phyloP scores from a whole-genome alignment of 192 early-diverging fungal genomes.

The Powellomyces hirtus region DNA sequence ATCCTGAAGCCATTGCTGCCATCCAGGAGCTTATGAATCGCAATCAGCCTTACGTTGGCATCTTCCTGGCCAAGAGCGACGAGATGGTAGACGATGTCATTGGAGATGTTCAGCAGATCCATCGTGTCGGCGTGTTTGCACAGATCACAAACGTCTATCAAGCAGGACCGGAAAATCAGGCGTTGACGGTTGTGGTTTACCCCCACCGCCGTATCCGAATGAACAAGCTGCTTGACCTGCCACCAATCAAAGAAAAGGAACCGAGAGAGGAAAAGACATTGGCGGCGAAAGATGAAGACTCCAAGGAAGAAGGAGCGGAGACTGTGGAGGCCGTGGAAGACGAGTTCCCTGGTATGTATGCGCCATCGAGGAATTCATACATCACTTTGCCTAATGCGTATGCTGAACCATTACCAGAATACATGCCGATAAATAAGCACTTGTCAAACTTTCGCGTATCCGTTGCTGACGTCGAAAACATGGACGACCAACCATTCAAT shows the following conservation, averaged over 20 bases:
- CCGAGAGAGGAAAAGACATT: background rate
- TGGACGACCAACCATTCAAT: conserved; percentile 80
- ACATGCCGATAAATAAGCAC: conserved; percentile 41
- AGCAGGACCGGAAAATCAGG: conserved; percentile 60
- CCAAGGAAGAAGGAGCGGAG: background rate
- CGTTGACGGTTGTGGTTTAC: conserved; percentile 90
- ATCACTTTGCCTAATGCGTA: too few relatives aligned
- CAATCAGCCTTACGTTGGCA: conserved; percentile 94
- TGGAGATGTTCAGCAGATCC: conserved; percentile 71
- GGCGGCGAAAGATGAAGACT: conserved; percentile 9
- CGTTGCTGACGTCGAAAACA: conserved; percentile 84
- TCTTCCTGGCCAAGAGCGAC: conserved; percentile 91
- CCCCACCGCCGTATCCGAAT: conserved; percentile 90
- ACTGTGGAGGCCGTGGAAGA: conserved; percentile 11
- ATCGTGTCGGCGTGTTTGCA: conserved; percentile 92
- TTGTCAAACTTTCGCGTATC: conserved; percentile 72
- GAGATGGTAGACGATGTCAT: conserved; percentile 83
- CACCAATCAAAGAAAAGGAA: background rate
- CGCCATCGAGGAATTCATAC: too few relatives aligned
- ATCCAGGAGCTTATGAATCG: conserved; percentile 89
- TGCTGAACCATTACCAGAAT: conserved; percentile 22
- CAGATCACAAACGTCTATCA: conserved; percentile 92
- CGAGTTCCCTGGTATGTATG: too few relatives aligned
- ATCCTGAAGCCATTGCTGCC: conserved; percentile 86
- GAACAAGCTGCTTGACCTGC: conserved; percentile 57